Evolutionary conservation across 306 rosid species (phyloP).

Genomic region (Cucurbita moschata): DNA sequence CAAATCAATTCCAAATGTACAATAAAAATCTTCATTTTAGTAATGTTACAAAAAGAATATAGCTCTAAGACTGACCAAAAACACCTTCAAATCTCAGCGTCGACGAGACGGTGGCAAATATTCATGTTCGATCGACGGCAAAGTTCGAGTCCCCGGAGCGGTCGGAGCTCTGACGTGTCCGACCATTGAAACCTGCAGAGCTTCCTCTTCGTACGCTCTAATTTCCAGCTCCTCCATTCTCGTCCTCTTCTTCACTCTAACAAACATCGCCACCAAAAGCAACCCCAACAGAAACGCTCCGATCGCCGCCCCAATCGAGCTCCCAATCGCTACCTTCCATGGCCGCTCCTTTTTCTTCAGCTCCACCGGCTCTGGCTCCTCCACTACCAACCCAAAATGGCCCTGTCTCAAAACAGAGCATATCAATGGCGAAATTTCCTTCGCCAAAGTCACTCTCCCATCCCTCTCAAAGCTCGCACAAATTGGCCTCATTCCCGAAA

Average conservation of each 20-base stretch:
- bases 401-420: conserved; percentile 68
- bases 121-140: conserved; percentile 47
- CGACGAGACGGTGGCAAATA: conserved; percentile 36
- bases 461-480: conserved; percentile 78
- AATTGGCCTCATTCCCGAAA: conserved; percentile 23
- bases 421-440: conserved; percentile 26
- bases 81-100: conserved; percentile 13
- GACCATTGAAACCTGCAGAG: conserved; percentile 92
- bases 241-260: conserved; percentile 76
- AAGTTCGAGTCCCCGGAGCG: conserved; percentile 51
- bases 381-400: conserved; percentile 76
- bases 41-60: conserved; percentile 4
- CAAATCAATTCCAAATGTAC: neutral
- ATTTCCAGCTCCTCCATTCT: conserved; percentile 79
- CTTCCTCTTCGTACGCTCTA: conserved; percentile 90
- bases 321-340: conserved; percentile 83
- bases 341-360: conserved; percentile 33
- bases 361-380: conserved; percentile 28
- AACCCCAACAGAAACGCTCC: conserved; percentile 71
- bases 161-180: conserved; percentile 92
- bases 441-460: conserved; percentile 57
- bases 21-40: neutral
- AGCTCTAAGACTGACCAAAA: neutral
- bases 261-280: conserved; percentile 87
- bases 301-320: conserved; percentile 63